These are phyloP conservation scores for Tubosaeta sp. DNA, from an alignment of 768 basidiomycete species.

Conservation along the genomic window DNA sequence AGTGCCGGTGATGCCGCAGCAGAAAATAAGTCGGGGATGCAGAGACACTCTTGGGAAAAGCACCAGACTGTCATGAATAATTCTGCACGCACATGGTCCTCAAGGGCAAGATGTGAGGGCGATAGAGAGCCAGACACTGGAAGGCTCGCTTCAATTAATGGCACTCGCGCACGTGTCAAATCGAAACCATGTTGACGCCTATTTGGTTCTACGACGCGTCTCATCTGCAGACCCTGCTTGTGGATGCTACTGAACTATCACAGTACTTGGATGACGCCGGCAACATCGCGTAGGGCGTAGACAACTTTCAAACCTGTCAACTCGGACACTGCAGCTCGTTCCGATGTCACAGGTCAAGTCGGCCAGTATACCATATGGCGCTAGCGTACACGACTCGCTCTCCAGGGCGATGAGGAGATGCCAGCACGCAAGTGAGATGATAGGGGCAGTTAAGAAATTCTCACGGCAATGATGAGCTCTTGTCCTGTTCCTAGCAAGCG, in stretches of 20 bases:
- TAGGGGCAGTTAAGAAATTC: not conserved
- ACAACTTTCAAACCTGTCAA: not conserved
- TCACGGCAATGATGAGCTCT: not conserved
- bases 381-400: constrained; percentile 17
- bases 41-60: not conserved
- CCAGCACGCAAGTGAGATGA: not conserved
- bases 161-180: not conserved
- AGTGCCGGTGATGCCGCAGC: constrained; percentile 1
- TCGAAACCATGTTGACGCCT: not conserved
- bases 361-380: not conserved
- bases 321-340: not conserved
- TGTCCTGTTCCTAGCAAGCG: constrained; percentile 14
- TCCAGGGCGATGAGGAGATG: constrained; percentile 9
- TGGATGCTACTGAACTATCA: not conserved
- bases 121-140: not conserved
- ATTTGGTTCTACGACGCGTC: not conserved
- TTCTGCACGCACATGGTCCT: not conserved
- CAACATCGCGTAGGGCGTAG: not conserved
- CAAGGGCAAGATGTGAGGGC: not conserved
- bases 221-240: not conserved
- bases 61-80: not conserved
- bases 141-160: not conserved
- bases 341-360: not conserved
- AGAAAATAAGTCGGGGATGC: not conserved
- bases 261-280: not conserved